Evolutionary conservation across 805 yeast species (phyloP).

Genomic region (Candida glaebosa): DNA sequence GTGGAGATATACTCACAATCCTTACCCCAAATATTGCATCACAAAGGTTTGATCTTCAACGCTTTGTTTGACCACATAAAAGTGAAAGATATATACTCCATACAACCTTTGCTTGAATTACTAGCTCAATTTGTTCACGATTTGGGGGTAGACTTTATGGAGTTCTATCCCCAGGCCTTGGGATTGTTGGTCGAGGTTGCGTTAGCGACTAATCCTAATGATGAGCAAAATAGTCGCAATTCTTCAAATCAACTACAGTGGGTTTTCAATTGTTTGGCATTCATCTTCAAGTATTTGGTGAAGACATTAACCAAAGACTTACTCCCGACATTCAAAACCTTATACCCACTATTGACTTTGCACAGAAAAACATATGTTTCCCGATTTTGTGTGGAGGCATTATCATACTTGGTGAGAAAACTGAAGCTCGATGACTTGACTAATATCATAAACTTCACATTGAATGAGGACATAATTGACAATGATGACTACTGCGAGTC

Average conservation of each 20-base stretch:
- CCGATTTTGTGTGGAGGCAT: conserved; percentile 85
- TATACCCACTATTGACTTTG: conserved; percentile 62
- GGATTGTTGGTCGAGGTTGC: conserved; percentile 48
- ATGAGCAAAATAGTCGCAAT: conserved; percentile 51
- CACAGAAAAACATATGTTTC: conserved; percentile 60
- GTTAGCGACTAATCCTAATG: conserved; percentile 32
- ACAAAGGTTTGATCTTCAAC: conserved; percentile 57
- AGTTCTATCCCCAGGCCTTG: conserved; percentile 57
- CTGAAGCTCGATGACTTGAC: conserved; percentile 47
- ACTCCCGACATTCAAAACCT: conserved; percentile 60
- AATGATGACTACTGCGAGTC: conserved; percentile 54
- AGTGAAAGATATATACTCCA: conserved; percentile 61
- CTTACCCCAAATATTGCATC: conserved; percentile 75
- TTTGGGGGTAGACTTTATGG: conserved; percentile 85
- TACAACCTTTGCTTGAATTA: conserved; percentile 76
- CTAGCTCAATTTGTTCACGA: conserved; percentile 87
- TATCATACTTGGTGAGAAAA: conserved; percentile 79
- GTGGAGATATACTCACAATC: conserved; percentile 59
- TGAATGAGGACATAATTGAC: conserved; percentile 30
- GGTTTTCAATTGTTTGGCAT: conserved; percentile 82
- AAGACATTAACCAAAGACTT: conserved; percentile 60
- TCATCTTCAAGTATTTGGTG: conserved; percentile 82
- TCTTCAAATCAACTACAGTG: conserved; percentile 70
- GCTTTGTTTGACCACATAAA: conserved; percentile 45
- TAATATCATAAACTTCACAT: conserved; percentile 42